phyloP scores from a whole-genome alignment of 495 filamentous ascomycete species.

The Eremomyces bilateralis region DNA sequence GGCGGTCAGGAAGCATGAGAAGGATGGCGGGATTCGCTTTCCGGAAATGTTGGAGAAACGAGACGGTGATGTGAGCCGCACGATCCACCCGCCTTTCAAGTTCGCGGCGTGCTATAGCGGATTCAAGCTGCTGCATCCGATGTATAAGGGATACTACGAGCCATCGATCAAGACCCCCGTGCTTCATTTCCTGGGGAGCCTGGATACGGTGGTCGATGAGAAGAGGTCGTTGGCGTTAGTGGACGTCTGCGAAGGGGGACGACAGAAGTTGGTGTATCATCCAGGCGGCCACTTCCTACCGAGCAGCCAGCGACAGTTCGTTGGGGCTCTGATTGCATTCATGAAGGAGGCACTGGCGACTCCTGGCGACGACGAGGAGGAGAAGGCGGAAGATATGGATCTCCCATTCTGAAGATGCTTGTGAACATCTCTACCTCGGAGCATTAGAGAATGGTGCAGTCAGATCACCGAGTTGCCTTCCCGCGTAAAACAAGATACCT shows the following conservation, averaged over 20 bases:
- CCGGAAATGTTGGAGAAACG: conserved; percentile 29
- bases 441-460: no score
- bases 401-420: conserved; percentile 48
- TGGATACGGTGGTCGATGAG: conserved; percentile 85
- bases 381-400: conserved; percentile 40
- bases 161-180: conserved; percentile 56
- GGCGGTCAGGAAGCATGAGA: conserved; percentile 21
- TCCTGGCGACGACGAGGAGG: conserved; percentile 15
- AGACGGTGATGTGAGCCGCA: conserved; percentile 19
- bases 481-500: no score
- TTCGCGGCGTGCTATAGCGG: conserved; percentile 68
- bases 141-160: conserved; percentile 50
- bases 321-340: conserved; percentile 52
- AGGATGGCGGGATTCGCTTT: conserved; percentile 21
- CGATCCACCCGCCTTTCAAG: conserved; percentile 38
- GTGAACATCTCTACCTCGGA: no score
- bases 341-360: conserved; percentile 36
- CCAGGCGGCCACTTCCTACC: conserved; percentile 91
- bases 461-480: no score
- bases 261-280: conserved; percentile 46
- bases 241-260: conserved; percentile 34
- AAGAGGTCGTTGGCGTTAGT: conserved; percentile 38
- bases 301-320: conserved; percentile 48
- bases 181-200: conserved; percentile 58
- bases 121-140: conserved; percentile 38